Percentiles rank a stretch among this genome's conserved stretches.
These are phyloP conservation scores for Backusella morwellensis DNA, from an alignment of 192 early-diverging fungal species.

Conservation along the genomic window DNA sequence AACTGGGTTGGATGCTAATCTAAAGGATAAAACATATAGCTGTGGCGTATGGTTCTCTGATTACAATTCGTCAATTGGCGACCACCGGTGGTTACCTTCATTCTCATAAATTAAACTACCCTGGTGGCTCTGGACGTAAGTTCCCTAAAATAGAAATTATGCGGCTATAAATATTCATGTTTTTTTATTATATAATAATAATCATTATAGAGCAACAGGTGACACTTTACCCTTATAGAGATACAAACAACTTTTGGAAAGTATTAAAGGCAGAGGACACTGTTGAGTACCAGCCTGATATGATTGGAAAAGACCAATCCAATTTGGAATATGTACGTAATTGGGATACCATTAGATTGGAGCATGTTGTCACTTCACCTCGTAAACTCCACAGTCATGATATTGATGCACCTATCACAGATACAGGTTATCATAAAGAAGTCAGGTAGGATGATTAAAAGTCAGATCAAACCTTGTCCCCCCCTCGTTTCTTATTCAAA, in stretches of 20 bases:
- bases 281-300: conserved; percentile 4
- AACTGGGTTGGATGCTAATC: neutral
- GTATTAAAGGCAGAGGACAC: conserved; percentile 42
- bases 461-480: neutral
- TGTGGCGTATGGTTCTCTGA: conserved; percentile 58
- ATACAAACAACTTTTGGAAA: conserved; percentile 82
- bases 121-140: conserved; percentile 67
- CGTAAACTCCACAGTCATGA: conserved; percentile 77
- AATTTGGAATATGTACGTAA: conserved; percentile 54
- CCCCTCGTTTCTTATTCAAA: neutral
- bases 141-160: neutral
- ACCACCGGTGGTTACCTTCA: conserved; percentile 80
- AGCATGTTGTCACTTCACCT: conserved; percentile 56
- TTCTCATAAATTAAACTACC: conserved; percentile 65
- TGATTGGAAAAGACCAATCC: conserved; percentile 8
- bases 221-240: conserved; percentile 71
- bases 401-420: conserved; percentile 62
- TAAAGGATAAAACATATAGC: conserved; percentile 37
- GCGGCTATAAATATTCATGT: conserved; percentile 27
- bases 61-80: conserved; percentile 65
- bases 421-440: conserved; percentile 73
- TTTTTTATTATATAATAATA: conserved; percentile 31
- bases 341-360: conserved; percentile 78
- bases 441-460: conserved; percentile 41
- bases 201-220: conserved; percentile 71